Base-by-base conservation (phyloP, 257 asterid genomes). In the Fraxinus pennsylvanica region DNA sequence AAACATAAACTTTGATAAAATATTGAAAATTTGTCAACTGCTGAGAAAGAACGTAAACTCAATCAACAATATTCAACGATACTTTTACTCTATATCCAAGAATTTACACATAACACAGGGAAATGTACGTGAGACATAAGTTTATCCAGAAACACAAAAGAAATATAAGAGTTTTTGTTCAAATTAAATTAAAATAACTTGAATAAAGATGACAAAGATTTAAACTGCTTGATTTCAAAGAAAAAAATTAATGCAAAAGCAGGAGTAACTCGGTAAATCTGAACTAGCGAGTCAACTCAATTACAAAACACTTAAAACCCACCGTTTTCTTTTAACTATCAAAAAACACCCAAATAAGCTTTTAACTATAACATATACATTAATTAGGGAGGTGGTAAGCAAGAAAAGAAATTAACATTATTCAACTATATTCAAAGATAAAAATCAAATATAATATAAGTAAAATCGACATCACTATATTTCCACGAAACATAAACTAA, bases 281-380 rank as follows among this genome's bases (percentile, higher is more conserved):
- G 76, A 80, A 63, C 74, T 82, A 76, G 50, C 75, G 85, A 84
- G 83, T 83, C 86, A 84, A 77, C 86, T 79, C 82, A 87, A 82
- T 86, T 52, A 39, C 3, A 8, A 1, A 36, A 39, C 45, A 39
- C 12, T 8, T 8, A 45, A 45, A 2, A 57, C 27, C 27, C 66
- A 57, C 66, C 21, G 27, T 1, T 57, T 21, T 21, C 66, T 39
- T 30, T n/a, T 54, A 17, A 38, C 45, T 8, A 39, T 39, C 13
- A 57, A 57, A n/a, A 17, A n/a, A 6, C 9, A 57, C 52, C 9
- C 66, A 57, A 52, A 81, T 74, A 41, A 79, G 47, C 50, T 76
- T 54, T 27, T 41, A 45, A 33, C 50, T 71, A 27, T 15, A 71
- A 69, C 36, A 74, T 32, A 76, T 45, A 63, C 12, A 78, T n/a